These are phyloP conservation scores for Sporothrix humicola DNA, from an alignment of 2,329 filamentous ascomycete species.

Conservation along the genomic window DNA sequence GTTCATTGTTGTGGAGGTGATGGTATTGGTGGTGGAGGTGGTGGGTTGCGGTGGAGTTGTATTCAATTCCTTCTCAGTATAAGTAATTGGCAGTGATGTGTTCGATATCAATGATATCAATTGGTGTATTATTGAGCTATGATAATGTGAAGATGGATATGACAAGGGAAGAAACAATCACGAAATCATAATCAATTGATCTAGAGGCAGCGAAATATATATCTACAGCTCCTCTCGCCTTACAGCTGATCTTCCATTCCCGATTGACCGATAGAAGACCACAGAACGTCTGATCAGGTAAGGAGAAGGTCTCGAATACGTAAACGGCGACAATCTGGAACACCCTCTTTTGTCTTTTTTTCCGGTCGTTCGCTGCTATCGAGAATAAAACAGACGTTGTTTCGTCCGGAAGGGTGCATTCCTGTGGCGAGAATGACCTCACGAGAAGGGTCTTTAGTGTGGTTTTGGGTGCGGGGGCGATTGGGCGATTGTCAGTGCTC, in stretches of 20 bases:
- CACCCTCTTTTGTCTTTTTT: background rate
- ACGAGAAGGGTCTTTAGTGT: background rate
- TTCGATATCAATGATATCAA: background rate
- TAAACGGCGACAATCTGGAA: background rate
- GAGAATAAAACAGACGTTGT: background rate
- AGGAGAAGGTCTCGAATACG: background rate
- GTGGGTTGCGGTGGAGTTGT: background rate
- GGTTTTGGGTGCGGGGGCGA: background rate
- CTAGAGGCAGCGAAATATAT: background rate
- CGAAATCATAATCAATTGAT: background rate
- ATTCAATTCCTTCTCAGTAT: background rate
- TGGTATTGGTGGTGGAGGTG: background rate
- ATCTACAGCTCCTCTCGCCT: background rate
- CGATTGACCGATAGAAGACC: background rate
- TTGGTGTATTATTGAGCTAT: background rate
- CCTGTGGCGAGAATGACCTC: slow-evolving; percentile 18
- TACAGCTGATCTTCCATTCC: background rate
- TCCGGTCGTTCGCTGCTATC: background rate
- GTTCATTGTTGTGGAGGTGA: background rate
- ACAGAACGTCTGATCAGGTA: background rate
- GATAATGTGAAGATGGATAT: background rate
- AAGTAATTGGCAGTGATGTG: background rate
- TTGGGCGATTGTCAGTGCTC: background rate
- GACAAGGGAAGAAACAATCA: background rate
- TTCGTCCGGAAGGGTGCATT: background rate